Conservation (phyloP, 2,329 filamentous ascomycete species). For the Colletotrichum camelliae region DNA sequence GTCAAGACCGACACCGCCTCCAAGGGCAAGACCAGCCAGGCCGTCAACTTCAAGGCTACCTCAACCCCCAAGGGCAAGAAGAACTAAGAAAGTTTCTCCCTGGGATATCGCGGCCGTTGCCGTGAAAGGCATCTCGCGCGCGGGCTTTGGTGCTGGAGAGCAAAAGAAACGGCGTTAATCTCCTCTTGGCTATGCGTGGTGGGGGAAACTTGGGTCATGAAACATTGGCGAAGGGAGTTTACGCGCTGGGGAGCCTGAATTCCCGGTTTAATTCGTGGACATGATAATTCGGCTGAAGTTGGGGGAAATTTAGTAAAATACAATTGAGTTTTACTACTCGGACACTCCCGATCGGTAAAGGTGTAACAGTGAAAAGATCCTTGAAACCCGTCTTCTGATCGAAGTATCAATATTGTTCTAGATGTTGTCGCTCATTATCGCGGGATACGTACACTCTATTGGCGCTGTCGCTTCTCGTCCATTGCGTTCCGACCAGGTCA, state of each 20-base stretch:
- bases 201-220: background rate
- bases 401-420: background rate
- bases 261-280: slow-evolving; percentile 6
- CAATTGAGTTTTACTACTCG: background rate
- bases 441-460: background rate
- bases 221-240: slow-evolving; percentile 1
- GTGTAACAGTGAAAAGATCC: background rate
- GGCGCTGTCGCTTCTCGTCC: background rate
- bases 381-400: background rate
- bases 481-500: background rate
- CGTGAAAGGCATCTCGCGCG: background rate
- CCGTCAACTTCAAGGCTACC: slow-evolving; percentile 39
- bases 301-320: background rate
- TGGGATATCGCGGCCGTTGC: background rate
- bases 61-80: background rate
- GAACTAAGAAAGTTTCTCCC: background rate
- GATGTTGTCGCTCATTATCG: background rate
- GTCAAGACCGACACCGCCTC: slow-evolving; percentile 42
- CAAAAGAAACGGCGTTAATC: background rate
- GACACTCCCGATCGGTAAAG: background rate
- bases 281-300: slow-evolving; percentile 12
- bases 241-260: background rate
- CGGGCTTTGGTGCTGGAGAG: background rate
- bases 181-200: background rate
- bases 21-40: slow-evolving; percentile 39